These are phyloP conservation scores for Exophiala sp. DNA, from an alignment of 2,329 filamentous ascomycete species.

Conservation along the genomic window DNA sequence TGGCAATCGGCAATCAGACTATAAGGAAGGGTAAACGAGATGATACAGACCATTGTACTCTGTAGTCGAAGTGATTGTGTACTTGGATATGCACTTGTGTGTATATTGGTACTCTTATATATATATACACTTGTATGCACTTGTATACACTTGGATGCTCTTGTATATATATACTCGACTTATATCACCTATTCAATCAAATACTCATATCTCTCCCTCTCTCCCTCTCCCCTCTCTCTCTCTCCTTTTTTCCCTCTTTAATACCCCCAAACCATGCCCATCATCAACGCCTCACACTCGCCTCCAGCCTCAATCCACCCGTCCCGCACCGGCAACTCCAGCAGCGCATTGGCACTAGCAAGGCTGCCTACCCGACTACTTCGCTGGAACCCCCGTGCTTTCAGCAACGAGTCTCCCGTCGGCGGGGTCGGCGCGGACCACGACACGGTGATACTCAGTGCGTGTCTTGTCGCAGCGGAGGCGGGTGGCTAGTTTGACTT, in stretches of 20 bases:
- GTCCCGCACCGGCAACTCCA: slow-evolving; percentile 58
- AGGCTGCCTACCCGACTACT: slow-evolving; percentile 87
- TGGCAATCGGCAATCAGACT: too few relatives aligned
- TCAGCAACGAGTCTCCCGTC: slow-evolving; percentile 54
- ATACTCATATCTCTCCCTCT: too few relatives aligned
- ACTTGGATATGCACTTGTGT: too few relatives aligned
- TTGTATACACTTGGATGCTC: too few relatives aligned
- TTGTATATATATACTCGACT: too few relatives aligned
- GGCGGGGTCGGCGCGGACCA: slow-evolving; percentile 52
- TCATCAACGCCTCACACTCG: slow-evolving; percentile 70
- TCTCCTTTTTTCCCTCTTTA: neutral
- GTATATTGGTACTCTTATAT: too few relatives aligned
- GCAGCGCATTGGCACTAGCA: slow-evolving; percentile 76
- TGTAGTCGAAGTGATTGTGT: too few relatives aligned
- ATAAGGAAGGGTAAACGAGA: too few relatives aligned
- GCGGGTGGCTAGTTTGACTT: slow-evolving; percentile 65
- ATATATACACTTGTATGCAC: too few relatives aligned
- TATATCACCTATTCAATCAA: too few relatives aligned
- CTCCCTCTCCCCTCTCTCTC: too few relatives aligned
- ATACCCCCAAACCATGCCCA: slow-evolving; percentile 50
- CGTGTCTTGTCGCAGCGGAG: slow-evolving; percentile 68
- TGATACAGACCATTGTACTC: too few relatives aligned
- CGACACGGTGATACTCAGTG: slow-evolving; percentile 83
- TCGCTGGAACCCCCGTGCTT: slow-evolving; percentile 83
- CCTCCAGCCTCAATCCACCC: slow-evolving; percentile 62